Conservation (phyloP, 805 yeast species). For the Saccharomycopsis sp. region DNA sequence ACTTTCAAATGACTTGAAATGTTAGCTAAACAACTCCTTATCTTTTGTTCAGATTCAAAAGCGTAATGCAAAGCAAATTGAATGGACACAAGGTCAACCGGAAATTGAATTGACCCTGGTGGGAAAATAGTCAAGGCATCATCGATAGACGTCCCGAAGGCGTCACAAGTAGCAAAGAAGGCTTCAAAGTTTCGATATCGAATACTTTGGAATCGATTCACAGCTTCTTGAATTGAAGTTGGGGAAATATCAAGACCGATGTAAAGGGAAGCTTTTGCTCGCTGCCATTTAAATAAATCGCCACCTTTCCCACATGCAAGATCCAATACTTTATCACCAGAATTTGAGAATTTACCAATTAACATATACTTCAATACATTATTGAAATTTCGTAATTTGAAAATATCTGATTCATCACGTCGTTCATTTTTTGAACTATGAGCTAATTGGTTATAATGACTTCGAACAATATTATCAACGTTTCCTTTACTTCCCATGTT, state of each 20-base stretch:
- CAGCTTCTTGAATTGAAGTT: slow-evolving; percentile 79
- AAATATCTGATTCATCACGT: slow-evolving; percentile 75
- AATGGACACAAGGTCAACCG: slow-evolving; percentile 81
- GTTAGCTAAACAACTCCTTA: slow-evolving; percentile 64
- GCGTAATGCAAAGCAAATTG: slow-evolving; percentile 96
- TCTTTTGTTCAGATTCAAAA: slow-evolving; percentile 77
- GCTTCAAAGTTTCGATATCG: slow-evolving; percentile 55
- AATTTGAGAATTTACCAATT: slow-evolving; percentile 58
- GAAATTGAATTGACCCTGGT: slow-evolving; percentile 46
- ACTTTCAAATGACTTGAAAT: slow-evolving; percentile 65
- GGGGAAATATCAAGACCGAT: slow-evolving; percentile 92
- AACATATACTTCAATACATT: slow-evolving; percentile 86
- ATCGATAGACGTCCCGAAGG: slow-evolving; percentile 66
- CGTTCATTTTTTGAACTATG: slow-evolving; percentile 52
- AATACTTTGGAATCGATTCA: slow-evolving; percentile 57
- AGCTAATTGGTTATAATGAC: slow-evolving; percentile 83
- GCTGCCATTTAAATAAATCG: slow-evolving; percentile 83
- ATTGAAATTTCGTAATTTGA: slow-evolving; percentile 81
- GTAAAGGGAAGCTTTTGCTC: slow-evolving; percentile 63
- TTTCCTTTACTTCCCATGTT: slow-evolving; percentile 30
- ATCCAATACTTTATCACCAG: slow-evolving; percentile 61
- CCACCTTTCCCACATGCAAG: slow-evolving; percentile 99
- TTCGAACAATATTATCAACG: slow-evolving; percentile 64
- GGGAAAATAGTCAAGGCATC: slow-evolving; percentile 62
- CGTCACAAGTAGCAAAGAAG: slow-evolving; percentile 87